Percentiles rank a stretch among this genome's conserved stretches.
Conservation (phyloP, 371 early-diverging fungal genomes). For the Rhizopus microsporus region DNA sequence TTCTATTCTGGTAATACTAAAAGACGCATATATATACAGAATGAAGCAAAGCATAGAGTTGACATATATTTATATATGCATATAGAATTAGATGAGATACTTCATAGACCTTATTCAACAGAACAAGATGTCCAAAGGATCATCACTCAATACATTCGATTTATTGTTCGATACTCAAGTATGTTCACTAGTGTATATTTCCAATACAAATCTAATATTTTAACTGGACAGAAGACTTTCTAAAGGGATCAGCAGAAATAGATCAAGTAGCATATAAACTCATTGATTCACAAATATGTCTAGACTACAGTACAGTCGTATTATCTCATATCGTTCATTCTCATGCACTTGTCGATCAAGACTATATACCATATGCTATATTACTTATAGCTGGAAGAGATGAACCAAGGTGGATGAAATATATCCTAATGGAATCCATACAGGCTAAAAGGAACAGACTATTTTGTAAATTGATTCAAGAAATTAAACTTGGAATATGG, state of each 20-base stretch:
- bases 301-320: conserved; percentile 60
- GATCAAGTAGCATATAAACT: conserved; percentile 63
- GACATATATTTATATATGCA: not conserved
- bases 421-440: conserved; percentile 22
- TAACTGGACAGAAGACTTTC: conserved; percentile 48
- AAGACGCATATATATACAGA: not conserved
- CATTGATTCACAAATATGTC: conserved; percentile 65
- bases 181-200: conserved; percentile 4
- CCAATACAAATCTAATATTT: not conserved
- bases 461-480: conserved; percentile 28
- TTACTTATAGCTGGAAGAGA: conserved; percentile 32
- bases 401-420: conserved; percentile 30
- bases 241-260: conserved; percentile 50
- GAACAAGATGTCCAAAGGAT: conserved; percentile 40
- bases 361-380: conserved; percentile 25
- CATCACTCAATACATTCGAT: conserved; percentile 40
- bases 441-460: conserved; percentile 16
- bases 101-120: conserved; percentile 38
- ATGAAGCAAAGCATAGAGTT: no score
- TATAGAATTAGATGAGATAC: conserved; percentile 53
- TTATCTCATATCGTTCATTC: conserved; percentile 53
- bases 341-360: conserved; percentile 55
- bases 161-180: conserved; percentile 44
- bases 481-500: conserved; percentile 42
- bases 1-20: conserved; percentile 51